Percentiles rank a stretch among this genome's conserved stretches.
Conservation (phyloP, 768 basidiomycete species). For the Hebeloma cylindrosporum region DNA sequence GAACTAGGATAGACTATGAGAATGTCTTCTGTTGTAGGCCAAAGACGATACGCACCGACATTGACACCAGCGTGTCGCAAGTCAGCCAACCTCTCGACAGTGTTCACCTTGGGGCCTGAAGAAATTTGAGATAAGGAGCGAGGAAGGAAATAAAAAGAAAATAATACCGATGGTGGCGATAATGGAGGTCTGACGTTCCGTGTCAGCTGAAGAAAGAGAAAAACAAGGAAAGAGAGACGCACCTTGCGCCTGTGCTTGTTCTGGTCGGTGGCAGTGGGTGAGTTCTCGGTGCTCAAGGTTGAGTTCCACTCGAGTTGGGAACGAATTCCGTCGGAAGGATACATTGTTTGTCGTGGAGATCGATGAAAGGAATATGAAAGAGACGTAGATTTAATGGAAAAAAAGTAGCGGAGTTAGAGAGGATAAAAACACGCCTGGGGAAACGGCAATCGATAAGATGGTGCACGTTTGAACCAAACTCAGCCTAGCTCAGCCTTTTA, state of each 20-base stretch:
- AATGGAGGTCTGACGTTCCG: slow-evolving; percentile 77
- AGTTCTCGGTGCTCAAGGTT: slow-evolving; percentile 69
- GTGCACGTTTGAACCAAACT: slow-evolving; percentile 23
- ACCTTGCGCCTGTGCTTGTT: slow-evolving; percentile 94
- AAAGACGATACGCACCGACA: slow-evolving; percentile 67
- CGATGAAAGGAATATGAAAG: slow-evolving; percentile 21
- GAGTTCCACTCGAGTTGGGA: slow-evolving; percentile 95
- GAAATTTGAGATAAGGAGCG: slow-evolving; percentile 6
- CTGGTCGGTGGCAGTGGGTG: slow-evolving; percentile 68
- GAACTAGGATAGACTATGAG: slow-evolving; percentile 53
- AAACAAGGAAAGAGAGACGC: slow-evolving; percentile 8
- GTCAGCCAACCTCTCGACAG: slow-evolving; percentile 80
- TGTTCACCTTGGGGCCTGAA: slow-evolving; percentile 92
- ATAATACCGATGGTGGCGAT: slow-evolving; percentile 93
- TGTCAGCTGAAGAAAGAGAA: slow-evolving; percentile 11
- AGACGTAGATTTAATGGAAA: slow-evolving; percentile 12
- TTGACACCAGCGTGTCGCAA: slow-evolving; percentile 93
- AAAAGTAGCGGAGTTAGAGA: slow-evolving; percentile 18
- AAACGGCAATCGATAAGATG: slow-evolving; percentile 31
- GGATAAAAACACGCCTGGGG: slow-evolving; percentile 20
- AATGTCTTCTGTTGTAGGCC: not conserved
- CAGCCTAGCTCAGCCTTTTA: slow-evolving; percentile 12
- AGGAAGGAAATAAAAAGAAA: slow-evolving; percentile 9
- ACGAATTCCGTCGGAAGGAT: slow-evolving; percentile 56
- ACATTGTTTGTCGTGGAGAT: slow-evolving; percentile 43